phyloP scores from a whole-genome alignment of 257 asterid genomes.

The Anisodus acutangulus region DNA sequence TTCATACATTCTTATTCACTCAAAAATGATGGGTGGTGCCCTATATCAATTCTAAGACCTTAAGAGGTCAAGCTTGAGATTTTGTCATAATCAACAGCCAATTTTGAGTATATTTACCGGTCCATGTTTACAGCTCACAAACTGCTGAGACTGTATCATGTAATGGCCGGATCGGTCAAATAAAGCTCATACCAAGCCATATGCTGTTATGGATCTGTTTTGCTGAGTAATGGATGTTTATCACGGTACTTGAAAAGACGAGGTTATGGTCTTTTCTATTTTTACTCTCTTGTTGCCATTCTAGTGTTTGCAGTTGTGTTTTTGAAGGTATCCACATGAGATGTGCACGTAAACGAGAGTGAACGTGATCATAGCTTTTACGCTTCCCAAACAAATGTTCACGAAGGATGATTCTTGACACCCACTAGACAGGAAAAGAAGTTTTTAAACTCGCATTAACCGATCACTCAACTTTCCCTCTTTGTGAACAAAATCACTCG shows the following conservation, averaged over 20 bases:
- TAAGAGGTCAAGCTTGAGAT: background rate
- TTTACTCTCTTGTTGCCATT: background rate
- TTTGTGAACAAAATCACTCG: too few species aligned
- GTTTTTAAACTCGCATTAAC: too few species aligned
- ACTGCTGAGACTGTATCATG: background rate
- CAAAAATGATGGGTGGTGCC: conserved; percentile 6
- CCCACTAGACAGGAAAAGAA: too few species aligned
- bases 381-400: background rate
- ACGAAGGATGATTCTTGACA: too few species aligned
- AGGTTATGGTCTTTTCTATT: background rate
- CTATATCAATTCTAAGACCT: background rate
- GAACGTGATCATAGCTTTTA: background rate
- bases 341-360: background rate
- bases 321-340: background rate
- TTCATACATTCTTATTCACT: conserved; percentile 23
- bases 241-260: too few species aligned
- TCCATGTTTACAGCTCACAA: conserved; percentile 6
- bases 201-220: background rate
- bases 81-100: conserved; percentile 27
- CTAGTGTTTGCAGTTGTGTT: background rate
- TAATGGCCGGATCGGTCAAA: background rate
- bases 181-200: background rate
- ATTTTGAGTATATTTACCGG: background rate
- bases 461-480: too few species aligned
- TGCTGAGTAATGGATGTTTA: background rate